These are phyloP conservation scores for Bimuria novae-zelandiae DNA, from an alignment of 2,329 filamentous ascomycete species.

Conservation along the genomic window DNA sequence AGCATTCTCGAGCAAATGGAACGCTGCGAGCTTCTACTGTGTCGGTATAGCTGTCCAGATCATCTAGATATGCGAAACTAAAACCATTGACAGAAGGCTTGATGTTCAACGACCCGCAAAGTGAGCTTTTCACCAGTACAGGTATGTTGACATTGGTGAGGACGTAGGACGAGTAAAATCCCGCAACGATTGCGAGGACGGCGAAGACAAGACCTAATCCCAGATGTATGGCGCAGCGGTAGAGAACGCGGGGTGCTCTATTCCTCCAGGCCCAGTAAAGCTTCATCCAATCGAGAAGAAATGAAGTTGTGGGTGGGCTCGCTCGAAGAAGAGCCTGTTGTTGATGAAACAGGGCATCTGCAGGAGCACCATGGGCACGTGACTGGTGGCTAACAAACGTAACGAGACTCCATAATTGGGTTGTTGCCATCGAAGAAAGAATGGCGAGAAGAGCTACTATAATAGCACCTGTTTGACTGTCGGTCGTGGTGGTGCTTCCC, in stretches of 20 bases:
- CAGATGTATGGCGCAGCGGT: no score
- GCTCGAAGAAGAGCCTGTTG: constrained; percentile 17
- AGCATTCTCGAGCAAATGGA: neutral
- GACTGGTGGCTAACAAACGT: constrained; percentile 11
- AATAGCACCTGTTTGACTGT: constrained; percentile 10
- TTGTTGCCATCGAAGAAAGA: constrained; percentile 6
- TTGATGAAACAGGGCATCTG: constrained; percentile 15
- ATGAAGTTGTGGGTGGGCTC: constrained; percentile 7
- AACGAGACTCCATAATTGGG: constrained; percentile 15
- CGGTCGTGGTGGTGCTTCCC: constrained; percentile 18
- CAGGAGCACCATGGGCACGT: constrained; percentile 10
- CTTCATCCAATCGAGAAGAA: constrained; percentile 13
- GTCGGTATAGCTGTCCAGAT: neutral
- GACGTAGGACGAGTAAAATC: no score
- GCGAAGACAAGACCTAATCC: no score
- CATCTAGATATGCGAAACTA: neutral
- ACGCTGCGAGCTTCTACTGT: neutral
- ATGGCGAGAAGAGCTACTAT: constrained; percentile 15
- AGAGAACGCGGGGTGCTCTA: no score
- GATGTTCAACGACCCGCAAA: neutral
- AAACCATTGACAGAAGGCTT: neutral
- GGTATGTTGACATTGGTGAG: neutral
- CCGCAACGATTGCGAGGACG: neutral
- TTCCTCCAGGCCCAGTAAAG: constrained; percentile 2
- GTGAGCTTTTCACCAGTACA: neutral